Base-by-base conservation (phyloP, 805 yeast species). In the Pichia insulana region DNA sequence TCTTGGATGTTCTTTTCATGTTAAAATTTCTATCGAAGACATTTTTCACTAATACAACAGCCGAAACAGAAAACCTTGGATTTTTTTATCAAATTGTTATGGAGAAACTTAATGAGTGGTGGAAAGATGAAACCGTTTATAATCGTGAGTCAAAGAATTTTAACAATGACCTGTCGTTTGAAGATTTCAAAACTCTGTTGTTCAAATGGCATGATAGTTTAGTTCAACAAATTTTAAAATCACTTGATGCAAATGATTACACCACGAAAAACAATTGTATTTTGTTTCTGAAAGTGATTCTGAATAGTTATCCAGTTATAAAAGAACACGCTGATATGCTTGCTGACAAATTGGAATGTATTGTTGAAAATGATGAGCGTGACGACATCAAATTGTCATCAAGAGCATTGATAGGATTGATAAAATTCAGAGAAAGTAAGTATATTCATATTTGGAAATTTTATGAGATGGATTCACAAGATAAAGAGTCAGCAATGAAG, bases 61-160 rank as follows among this genome's bases (percentile, higher is more conserved):
- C 69, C 4, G 96, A 89, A 55, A 79, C 95, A 2, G 95, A 88
- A 51, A 83, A 84, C 55, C 58, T 88, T 31, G 95, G 95, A 3
- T 59, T 85, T 11, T 88, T 89, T 50, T 74, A 76, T 50, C 67
- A 75, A 20, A 78, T 75, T 19, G 47, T 83, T 1, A 62, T 86
- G 34, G 72, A 74, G 42, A 45, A 53, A 48, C 40, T 61, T 15
- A 49, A 56, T 30, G 35, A 15, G 1, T 59, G 62, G 62, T 75
- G 66, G 51, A 45, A 51, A 1, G 27, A 42, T 5, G 51, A 54
- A 9, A 69, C 64, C 7, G 20, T 25, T 16, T 41, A 26, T 26
- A 31, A 33, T 13, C 25, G 22, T 7, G 39, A 37, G 12, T 30
- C 37, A 3, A 33, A 12, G 10, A 18, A 27, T 4, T 27, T 42